Base-by-base conservation (phyloP, 2,329 filamentous ascomycete species). In the Allantophomopsis cytisporea region DNA sequence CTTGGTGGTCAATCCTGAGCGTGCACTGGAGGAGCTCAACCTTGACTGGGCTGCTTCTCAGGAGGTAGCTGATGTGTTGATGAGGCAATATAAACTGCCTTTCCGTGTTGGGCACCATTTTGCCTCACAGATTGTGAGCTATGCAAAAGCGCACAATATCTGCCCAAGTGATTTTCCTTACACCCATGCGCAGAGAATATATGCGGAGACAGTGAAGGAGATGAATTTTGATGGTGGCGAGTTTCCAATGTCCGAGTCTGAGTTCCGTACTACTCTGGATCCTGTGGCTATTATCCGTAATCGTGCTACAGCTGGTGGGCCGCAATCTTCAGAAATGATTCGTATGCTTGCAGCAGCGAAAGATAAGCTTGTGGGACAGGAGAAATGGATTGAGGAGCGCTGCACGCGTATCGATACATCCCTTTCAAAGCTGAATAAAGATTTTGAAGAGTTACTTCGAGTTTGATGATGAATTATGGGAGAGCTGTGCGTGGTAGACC, bases 51-150 rank as follows among this genome's bases (percentile, higher is more conserved):
- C 39, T 30, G 34, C 39, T 10, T 36, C 34, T 15, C 33, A 36
- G 11, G 39, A 40, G 31, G 39, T 40, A 10, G 39, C 39, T 5
- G 39, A 40, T 31, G 33, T 36, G 14, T 31, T 40, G 20, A 36
- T 36, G 20, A 18, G 33, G 20, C n/a, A 40, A 34, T 35, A 36
- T 15, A 40, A 40, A 36, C 12, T 40, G 34, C 39, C 39, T 30
- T 40, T 40, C 14, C 39, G 39, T 17, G 34, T 40, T 31, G 39
- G 39, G 16, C 39, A 40, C n/a, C 39, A 40, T 20, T 36, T 40
- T 16, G 33, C 39, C 13, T 36, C 39, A 7, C 31, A 31, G 14
- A 16, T 40, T 21, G 34, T 36, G 11, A 16, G 23, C 13, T 40
- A 40, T 31, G 39, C 32, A 11, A 35, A 36, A n/a, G 23, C 21